These are phyloP conservation scores for Parafenestella ontariensis DNA, from an alignment of 2,329 filamentous ascomycete species.

Conservation along the genomic window DNA sequence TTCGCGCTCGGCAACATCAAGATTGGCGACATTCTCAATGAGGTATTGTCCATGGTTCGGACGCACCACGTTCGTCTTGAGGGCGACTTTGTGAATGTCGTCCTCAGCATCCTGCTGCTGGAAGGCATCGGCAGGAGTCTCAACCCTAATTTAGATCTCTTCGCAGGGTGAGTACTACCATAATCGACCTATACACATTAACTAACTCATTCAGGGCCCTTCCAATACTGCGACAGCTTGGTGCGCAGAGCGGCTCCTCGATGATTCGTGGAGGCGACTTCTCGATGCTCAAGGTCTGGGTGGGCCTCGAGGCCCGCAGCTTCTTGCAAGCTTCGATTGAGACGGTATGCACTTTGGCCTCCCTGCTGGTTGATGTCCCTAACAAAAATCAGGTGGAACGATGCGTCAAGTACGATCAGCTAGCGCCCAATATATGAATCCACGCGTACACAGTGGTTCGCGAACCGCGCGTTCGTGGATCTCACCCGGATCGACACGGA, in stretches of 20 bases:
- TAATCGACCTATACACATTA: neutral
- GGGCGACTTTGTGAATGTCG: slow-evolving; percentile 98
- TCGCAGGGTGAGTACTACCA: slow-evolving; percentile 66
- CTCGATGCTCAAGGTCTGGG: slow-evolving; percentile 87
- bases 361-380: slow-evolving; percentile 1
- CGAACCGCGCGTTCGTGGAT: neutral
- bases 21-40: slow-evolving; percentile 92
- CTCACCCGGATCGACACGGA: neutral
- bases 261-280: slow-evolving; percentile 58
- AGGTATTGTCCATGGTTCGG: slow-evolving; percentile 91
- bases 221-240: slow-evolving; percentile 87
- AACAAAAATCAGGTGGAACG: slow-evolving; percentile 70
- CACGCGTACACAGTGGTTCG: neutral
- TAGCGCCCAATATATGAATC: slow-evolving; percentile 81
- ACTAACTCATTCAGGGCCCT: slow-evolving; percentile 67
- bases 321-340: slow-evolving; percentile 91
- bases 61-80: slow-evolving; percentile 91
- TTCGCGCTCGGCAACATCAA: slow-evolving; percentile 93
- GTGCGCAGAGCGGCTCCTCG: slow-evolving; percentile 73
- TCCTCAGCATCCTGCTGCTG: slow-evolving; percentile 89
- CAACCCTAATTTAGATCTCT: slow-evolving; percentile 85
- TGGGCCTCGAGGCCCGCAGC: slow-evolving; percentile 84
- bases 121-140: slow-evolving; percentile 92
- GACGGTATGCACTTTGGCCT: slow-evolving; percentile 65
- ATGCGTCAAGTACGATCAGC: slow-evolving; percentile 88